Conservation (phyloP, 148 eudicot species). For the Beta vulgaris region DNA sequence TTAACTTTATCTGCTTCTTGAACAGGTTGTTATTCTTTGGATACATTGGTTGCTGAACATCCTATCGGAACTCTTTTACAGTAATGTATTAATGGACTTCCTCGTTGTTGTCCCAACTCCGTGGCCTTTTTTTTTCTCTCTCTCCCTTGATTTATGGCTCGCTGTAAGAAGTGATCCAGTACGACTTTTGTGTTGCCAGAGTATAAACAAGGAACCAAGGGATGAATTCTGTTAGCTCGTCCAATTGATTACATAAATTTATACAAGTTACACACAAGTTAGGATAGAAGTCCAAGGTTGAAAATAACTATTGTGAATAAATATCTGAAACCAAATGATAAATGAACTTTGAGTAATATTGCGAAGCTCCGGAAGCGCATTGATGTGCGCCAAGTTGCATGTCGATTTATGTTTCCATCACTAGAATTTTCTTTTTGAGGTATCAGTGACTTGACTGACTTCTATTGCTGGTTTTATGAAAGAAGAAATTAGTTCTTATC, state of each 20-base stretch:
- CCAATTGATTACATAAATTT: neutral
- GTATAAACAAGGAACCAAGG: neutral
- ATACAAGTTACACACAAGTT: neutral
- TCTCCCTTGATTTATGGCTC: neutral
- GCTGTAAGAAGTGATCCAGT: neutral
- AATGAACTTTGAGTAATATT: too few relatives aligned
- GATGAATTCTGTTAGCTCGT: neutral
- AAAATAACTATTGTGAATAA: neutral
- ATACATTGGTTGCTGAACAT: neutral
- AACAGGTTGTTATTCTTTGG: neutral
- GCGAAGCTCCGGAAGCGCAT: neutral
- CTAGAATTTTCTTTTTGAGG: neutral
- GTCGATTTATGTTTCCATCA: neutral
- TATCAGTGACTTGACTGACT: neutral
- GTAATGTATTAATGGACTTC: neutral
- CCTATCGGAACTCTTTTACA: neutral
- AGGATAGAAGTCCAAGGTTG: neutral
- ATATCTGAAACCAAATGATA: neutral
- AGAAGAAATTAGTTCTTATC: too few relatives aligned
- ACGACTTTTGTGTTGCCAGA: neutral
- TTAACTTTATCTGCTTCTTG: conserved; percentile 5
- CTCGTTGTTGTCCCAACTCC: neutral
- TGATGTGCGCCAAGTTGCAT: neutral
- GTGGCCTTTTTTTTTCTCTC: neutral
- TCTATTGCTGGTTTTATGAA: too few relatives aligned